Conservation (phyloP, 352 stramenopile genomes). For the Albugo candida region DNA sequence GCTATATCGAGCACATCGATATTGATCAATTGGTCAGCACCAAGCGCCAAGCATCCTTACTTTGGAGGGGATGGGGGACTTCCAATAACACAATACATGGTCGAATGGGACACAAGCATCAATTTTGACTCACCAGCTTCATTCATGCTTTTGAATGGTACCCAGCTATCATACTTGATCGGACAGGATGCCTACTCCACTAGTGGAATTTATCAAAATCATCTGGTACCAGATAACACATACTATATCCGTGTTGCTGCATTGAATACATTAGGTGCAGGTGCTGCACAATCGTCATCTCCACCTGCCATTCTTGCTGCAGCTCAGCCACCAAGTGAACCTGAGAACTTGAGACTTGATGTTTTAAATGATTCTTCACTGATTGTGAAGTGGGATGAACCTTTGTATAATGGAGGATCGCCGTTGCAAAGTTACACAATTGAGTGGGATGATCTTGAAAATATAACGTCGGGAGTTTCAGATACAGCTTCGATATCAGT, state of each 20-base stretch:
- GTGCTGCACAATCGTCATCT: conserved; percentile 15
- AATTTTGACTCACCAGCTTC: conserved; percentile 80
- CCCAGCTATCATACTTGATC: conserved; percentile 61
- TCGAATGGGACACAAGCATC: conserved; percentile 86
- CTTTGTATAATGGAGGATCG: conserved; percentile 80
- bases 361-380: conserved; percentile 54
- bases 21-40: conserved; percentile 78
- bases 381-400: conserved; percentile 70
- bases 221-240: conserved; percentile 55
- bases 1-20: conserved; percentile 83
- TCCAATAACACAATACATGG: conserved; percentile 87
- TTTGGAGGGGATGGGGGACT: conserved; percentile 85
- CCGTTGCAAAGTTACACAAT: conserved; percentile 56
- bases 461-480: conserved; percentile 54
- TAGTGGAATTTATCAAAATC: conserved; percentile 52
- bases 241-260: conserved; percentile 63
- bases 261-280: conserved; percentile 63
- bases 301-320: conserved; percentile 27
- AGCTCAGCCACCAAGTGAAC: conserved; percentile 40
- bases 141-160: conserved; percentile 33
- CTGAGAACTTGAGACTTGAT: conserved; percentile 28
- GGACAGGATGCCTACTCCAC: conserved; percentile 86
- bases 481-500: conserved; percentile 56
- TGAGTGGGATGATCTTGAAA: conserved; percentile 64
- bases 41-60: conserved; percentile 54